Evolutionary conservation across 805 yeast species (phyloP), one percentile per base, ranked within the genome.

Genomic region (Schizosaccharomyces octosporus): DNA sequence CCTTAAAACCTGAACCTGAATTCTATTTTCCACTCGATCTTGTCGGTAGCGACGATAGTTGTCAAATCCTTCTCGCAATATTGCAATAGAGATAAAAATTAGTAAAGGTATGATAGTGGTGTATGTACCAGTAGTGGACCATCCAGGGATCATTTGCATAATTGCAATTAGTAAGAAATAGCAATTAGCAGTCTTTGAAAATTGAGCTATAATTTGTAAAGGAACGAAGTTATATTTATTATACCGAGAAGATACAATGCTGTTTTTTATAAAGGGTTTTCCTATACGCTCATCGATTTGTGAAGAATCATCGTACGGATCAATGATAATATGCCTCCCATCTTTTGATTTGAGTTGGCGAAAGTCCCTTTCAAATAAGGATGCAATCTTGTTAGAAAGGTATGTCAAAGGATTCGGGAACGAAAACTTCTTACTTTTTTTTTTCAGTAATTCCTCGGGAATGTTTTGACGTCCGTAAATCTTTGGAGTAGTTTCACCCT

Each of bases 81-180:
- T 88, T 0, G 97, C 87, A 32, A 93, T 85, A 6, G 87, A 76
- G 73, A 93, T 86, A 70, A 93, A 93, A 5, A 93, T 78, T 71
- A 83, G 73, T 62, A 93, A 75, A 1, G 98, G 97, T 51, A 89
- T 78, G 66, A 93, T 90, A 1, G 98, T 93, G 3, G 97, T 93
- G 69, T 81, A 87, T 13, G 88, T 84, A 63, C 97, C 98, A 0
- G 98, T 93, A 5, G 98, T 87, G 1, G 96, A 87, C 97, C 96
- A 93, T 1, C 88, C 81, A 0, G 98, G 97, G 59, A 93, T 83
- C 89, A 90, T 83, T 70, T 93, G 98, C 75, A 93, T 75, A 64
- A 93, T 84, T 1, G 97, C 89, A 19, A 93, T 93, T 2, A 82
- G 76, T 78, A 93, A 73, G 72, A 93, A 93, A 71, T 93, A 90